These are phyloP conservation scores for Telopea speciosissima DNA, from an alignment of 177 flowering plant species.

Conservation along the genomic window DNA sequence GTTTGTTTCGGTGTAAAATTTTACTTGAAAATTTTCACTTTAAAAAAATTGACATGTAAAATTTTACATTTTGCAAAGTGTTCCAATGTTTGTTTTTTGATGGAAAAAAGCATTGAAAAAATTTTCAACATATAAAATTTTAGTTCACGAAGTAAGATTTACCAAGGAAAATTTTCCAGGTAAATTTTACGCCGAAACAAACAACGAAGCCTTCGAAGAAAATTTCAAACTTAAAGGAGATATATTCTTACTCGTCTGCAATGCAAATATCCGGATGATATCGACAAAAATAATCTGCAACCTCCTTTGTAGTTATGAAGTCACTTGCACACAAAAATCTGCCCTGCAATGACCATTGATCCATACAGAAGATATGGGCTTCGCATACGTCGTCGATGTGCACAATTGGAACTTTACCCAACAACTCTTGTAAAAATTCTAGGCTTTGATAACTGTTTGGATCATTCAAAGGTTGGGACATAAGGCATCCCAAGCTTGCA, in stretches of 20 bases:
- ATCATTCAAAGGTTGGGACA: conserved; percentile 13
- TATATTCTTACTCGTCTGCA: conserved; percentile 23
- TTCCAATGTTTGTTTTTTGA: too few relatives aligned
- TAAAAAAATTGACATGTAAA: too few relatives aligned
- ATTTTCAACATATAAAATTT: too few relatives aligned
- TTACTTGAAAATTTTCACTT: too few relatives aligned
- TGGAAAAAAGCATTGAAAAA: too few relatives aligned
- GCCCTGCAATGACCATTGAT: conserved; percentile 25
- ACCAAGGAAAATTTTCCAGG: too few relatives aligned
- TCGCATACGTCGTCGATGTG: conserved; percentile 29
- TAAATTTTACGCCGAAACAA: too few relatives aligned
- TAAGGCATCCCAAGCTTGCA: neutral
- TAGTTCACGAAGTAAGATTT: too few relatives aligned
- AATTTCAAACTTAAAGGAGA: neutral
- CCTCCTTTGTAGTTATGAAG: conserved; percentile 12
- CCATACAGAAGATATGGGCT: conserved; percentile 34
- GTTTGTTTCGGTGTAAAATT: too few relatives aligned
- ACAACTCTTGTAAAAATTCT: conserved; percentile 16
- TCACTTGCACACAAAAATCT: conserved; percentile 29
- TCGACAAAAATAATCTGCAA: conserved; percentile 15
- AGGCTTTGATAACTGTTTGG: neutral
- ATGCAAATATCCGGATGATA: conserved; percentile 17
- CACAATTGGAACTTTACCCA: conserved; percentile 20
- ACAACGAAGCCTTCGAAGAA: too few relatives aligned
- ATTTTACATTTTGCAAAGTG: too few relatives aligned